Evolutionary conservation across 2,329 filamentous ascomycete species (phyloP), one percentile per base, ranked within the genome.

Genomic region (Colletotrichum karsti): DNA sequence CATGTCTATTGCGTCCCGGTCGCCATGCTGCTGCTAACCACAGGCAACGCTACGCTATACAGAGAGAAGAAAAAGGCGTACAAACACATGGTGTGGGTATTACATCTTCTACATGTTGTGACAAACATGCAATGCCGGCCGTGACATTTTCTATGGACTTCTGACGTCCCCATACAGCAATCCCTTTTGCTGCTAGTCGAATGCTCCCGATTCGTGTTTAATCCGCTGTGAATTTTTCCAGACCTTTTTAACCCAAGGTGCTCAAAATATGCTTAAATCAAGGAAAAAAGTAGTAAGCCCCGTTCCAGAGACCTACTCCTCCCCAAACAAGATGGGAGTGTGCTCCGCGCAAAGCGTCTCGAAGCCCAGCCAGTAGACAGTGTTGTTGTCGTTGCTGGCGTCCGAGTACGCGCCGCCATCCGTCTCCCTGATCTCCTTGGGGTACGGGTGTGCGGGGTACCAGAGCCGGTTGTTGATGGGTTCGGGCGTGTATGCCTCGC

Each of bases 391-490:
- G 51, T 70, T 69, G 53, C 67, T 70, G 24, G 63, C 51, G 51
- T 71, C 69, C 15, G 69, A 68, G 63, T 63, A 71, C 7, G 69
- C 69, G 18, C 69, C 69, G 5, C 58, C 63, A 10, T 71, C 69
- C 30, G 48, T 63, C 50, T 62, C 67, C 18, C 54, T 44, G 12
- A 67, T 58, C 7, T 58, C 42, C 37, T 61, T 56, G 12, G 69
- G 69, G 26, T 71, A 71, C 0, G 58, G 54, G 26, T 67, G 54
- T 7, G 67, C 67, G 6, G 69, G 69, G 56, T 70, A 71, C 78
- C 78, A 80, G 37, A 50, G 72, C 18, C 78, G 74, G 9, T 74
- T 76, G 28, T 80, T 74, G 13, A 80, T 76, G 56, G 73, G 71
- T 22, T 71, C 69, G 10, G 73, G 46, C 1, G 75, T 70, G 54